phyloP scores from a whole-genome alignment of 108 stramenopile genomes.

The Bacterosira constricta region DNA sequence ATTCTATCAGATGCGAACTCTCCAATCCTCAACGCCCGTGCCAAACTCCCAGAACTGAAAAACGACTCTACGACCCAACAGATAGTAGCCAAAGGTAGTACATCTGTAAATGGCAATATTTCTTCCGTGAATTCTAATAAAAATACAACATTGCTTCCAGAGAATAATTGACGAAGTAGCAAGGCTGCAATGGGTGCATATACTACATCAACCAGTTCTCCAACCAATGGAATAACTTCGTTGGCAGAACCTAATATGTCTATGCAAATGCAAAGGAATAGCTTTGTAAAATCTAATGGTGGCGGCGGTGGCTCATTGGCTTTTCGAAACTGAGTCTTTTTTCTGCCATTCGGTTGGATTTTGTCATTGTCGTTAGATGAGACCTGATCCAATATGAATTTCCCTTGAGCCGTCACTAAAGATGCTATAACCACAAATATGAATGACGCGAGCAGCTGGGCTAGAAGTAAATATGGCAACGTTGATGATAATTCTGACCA shows the following conservation, averaged over 20 bases:
- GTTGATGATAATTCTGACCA: slow-evolving; percentile 54
- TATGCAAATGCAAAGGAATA: slow-evolving; percentile 63
- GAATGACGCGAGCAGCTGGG: slow-evolving; percentile 57
- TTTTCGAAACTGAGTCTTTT: too few relatives aligned
- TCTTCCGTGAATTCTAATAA: slow-evolving; percentile 75
- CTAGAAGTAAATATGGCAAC: slow-evolving; percentile 52
- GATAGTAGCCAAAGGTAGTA: slow-evolving; percentile 76
- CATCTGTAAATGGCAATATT: slow-evolving; percentile 83
- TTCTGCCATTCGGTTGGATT: neutral
- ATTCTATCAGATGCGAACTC: slow-evolving; percentile 6
- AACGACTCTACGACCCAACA: slow-evolving; percentile 78
- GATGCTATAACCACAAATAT: slow-evolving; percentile 51
- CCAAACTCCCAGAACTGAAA: slow-evolving; percentile 56
- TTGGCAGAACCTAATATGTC: slow-evolving; percentile 67
- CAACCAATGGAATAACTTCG: slow-evolving; percentile 65
- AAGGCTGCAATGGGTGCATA: slow-evolving; percentile 68
- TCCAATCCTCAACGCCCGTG: slow-evolving; percentile 57
- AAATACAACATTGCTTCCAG: slow-evolving; percentile 69
- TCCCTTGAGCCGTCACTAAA: slow-evolving; percentile 19
- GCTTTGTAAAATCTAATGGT: slow-evolving; percentile 59
- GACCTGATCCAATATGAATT: slow-evolving; percentile 14
- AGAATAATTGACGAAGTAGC: slow-evolving; percentile 53
- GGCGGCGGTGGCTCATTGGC: neutral
- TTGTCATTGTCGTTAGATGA: neutral
- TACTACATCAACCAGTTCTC: slow-evolving; percentile 67